Base-by-base conservation (phyloP, 441 rosid species). In the Populus tomentosa region DNA sequence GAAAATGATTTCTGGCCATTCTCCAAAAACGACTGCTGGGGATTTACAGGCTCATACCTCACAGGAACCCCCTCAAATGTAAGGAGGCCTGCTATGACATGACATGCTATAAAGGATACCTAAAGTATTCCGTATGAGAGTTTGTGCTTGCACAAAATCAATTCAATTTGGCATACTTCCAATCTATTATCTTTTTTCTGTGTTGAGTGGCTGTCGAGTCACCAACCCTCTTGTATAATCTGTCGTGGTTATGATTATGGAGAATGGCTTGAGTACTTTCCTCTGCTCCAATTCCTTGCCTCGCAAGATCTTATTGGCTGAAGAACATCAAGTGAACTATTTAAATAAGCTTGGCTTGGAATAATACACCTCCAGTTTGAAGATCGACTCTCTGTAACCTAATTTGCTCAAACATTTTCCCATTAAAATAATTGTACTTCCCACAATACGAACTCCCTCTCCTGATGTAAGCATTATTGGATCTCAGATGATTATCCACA, bases 141-240 rank as follows among this genome's bases (percentile, higher is more conserved):
- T 10, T 38, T 7, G 9, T 21, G 65, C 66, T 5, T 38, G 2
- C 5, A 63, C 23, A 62, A 63, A 20, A 53, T 28, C n/a, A 66
- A 32, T 70, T 36, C 33, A 71, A 65, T 72, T 61, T 28, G 32
- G 46, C 32, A 56, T 69, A 33, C 59, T 69, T 10, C 24, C 50
- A 69, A 46, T 28, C 3, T 64, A 18, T 23, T 46, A 35, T 33
- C 16, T 9, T 61, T 40, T n/a, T 66, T 16, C 56, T n/a, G n/a
- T 26, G 16, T 67, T 61, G 71, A 88, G 94, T 89, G 97, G 82
- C 82, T 84, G 80, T 72, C 79, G 94, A 88, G 90, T 89, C 95
- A 88, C 80, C 83, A 14, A 80, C 66, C 81, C 83, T 75, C 10
- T 77, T 69, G 64, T 81, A 84, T 56, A 84, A 81, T 73, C 80